Evolutionary conservation across 495 filamentous ascomycete species (phyloP).

Genomic region (Staphylotrichum longicolle): DNA sequence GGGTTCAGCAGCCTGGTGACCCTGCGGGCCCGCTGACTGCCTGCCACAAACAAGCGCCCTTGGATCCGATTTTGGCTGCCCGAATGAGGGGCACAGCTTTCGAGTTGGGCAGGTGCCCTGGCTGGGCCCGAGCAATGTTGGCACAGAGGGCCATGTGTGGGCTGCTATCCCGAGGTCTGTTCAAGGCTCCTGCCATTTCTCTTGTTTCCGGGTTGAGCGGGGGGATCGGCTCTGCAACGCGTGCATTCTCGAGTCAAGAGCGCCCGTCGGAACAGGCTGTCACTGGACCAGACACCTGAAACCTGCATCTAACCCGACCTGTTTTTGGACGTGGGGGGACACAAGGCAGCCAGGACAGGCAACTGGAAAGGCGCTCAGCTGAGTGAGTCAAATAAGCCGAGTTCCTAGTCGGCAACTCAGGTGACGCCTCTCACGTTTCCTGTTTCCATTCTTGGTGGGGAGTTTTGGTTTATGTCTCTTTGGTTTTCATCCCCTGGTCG

Average conservation of each 20-base stretch:
- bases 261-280: neutral
- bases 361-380: slow-evolving; percentile 8
- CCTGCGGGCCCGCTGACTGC: slow-evolving; percentile 5
- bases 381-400: slow-evolving; percentile 12
- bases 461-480: neutral
- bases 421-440: neutral
- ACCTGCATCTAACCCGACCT: slow-evolving; percentile 11
- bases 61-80: slow-evolving; percentile 5
- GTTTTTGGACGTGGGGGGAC: slow-evolving; percentile 11
- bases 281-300: slow-evolving; percentile 7
- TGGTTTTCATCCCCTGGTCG: neutral
- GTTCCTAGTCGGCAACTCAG: neutral
- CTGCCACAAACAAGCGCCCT: neutral
- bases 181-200: neutral
- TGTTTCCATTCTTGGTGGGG: neutral
- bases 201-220: neutral
- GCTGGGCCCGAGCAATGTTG: too few species aligned
- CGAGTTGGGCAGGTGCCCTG: slow-evolving; percentile 1
- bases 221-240: neutral
- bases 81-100: neutral
- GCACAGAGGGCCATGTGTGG: too few species aligned
- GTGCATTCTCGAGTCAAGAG: too few species aligned
- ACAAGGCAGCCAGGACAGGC: neutral
- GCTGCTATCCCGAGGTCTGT: neutral
- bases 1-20: slow-evolving; percentile 9